Evolutionary conservation across 148 eudicot genomes (phyloP).

Genomic region (Heliosperma pusillum): DNA sequence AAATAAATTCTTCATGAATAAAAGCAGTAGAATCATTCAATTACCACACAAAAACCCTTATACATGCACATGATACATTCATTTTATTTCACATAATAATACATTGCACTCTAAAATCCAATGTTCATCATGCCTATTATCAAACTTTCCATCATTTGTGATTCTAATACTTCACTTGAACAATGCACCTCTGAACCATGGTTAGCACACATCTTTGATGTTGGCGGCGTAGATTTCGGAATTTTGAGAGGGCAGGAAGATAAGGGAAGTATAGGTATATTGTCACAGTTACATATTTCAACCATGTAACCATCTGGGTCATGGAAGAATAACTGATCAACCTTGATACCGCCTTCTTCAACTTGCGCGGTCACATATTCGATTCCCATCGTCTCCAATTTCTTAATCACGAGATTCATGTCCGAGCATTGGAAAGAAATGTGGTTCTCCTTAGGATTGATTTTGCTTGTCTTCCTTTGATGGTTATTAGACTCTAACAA

Average conservation of each 20-base stretch:
- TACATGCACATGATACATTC: not conserved
- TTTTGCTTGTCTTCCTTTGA: conserved; percentile 35
- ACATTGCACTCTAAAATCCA: not conserved
- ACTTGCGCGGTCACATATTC: conserved; percentile 40
- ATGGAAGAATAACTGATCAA: conserved; percentile 64
- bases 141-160: conserved; percentile 38
- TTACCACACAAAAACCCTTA: too few species aligned
- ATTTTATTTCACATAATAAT: not conserved
- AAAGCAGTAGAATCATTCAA: too few species aligned
- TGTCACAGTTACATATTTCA: conserved; percentile 66
- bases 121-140: conserved; percentile 34
- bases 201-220: not conserved
- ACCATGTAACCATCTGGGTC: conserved; percentile 71
- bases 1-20: not conserved
- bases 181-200: conserved; percentile 22
- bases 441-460: conserved; percentile 72
- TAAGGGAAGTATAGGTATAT: conserved; percentile 51
- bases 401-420: conserved; percentile 37
- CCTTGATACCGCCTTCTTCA: conserved; percentile 45
- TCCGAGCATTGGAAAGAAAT: conserved; percentile 62
- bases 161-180: conserved; percentile 31
- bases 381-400: conserved; percentile 35
- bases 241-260: conserved; percentile 44
- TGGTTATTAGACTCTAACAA: conserved; percentile 36
- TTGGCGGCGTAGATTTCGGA: not conserved